A percentile compares a stretch with the other conserved stretches of the same genome.
Evolutionary conservation across 2,329 filamentous ascomycete species (phyloP).

Genomic region (Fusarium camptoceras): DNA sequence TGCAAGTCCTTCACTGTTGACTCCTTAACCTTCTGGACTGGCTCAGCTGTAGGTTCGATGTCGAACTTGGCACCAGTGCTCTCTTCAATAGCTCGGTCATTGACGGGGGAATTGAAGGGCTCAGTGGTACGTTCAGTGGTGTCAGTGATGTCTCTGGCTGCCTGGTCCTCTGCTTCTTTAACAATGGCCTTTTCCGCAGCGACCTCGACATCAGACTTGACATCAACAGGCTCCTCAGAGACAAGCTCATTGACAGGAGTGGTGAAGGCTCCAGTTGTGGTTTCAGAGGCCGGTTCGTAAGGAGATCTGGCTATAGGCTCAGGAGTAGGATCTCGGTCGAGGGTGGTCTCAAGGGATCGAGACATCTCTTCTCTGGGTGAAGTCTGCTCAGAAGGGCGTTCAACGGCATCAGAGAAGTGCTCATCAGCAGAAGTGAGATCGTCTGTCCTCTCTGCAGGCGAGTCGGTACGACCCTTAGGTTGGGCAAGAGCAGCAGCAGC

Average conservation of each 20-base stretch:
- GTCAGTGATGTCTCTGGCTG: background rate
- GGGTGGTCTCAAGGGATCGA: background rate
- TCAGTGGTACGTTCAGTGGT: background rate
- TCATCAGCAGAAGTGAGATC: constrained; percentile 52
- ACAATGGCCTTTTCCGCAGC: background rate
- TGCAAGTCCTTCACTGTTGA: background rate
- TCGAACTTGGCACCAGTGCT: background rate
- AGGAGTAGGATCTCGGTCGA: background rate
- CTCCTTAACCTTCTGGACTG: background rate
- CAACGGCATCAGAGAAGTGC: constrained; percentile 52
- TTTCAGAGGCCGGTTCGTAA: constrained; percentile 3
- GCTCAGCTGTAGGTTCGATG: background rate
- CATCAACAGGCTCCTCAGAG: background rate
- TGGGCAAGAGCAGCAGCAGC: constrained; percentile 45
- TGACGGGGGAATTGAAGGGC: background rate
- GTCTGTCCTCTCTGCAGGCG: constrained; percentile 44
- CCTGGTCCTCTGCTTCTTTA: background rate
- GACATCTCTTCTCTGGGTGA: constrained; percentile 17
- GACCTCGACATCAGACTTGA: background rate
- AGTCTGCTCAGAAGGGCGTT: constrained; percentile 41
- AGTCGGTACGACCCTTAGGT: constrained; percentile 22
- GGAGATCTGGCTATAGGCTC: background rate
- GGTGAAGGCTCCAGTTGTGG: background rate
- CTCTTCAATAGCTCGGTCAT: background rate
- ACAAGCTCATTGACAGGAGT: constrained; percentile 8